phyloP scores from a whole-genome alignment of 805 yeast species.

The Candida silvicultrix region DNA sequence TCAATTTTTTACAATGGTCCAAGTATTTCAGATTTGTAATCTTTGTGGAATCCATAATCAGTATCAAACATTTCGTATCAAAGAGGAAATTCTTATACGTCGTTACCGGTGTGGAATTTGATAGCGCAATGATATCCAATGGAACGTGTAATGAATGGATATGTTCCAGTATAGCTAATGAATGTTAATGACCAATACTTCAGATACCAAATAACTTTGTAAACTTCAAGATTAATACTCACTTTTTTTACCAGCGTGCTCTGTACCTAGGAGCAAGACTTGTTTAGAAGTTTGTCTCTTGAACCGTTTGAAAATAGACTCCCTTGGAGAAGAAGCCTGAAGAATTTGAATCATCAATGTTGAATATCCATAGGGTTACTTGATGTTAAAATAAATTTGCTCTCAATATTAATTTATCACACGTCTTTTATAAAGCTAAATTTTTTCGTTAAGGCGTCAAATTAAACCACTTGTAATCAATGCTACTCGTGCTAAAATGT shows the following conservation, averaged over 20 bases:
- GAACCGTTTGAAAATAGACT: constrained; percentile 5
- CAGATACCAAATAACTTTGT: too few relatives aligned
- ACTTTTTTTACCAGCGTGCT: constrained; percentile 12
- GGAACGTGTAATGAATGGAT: constrained; percentile 9
- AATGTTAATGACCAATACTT: not conserved
- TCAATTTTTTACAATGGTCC: not conserved
- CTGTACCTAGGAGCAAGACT: constrained; percentile 14
- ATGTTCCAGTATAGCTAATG: constrained; percentile 6
- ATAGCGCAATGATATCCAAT: constrained; percentile 13
- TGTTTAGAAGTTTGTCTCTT: constrained; percentile 2
- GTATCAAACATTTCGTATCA: constrained; percentile 12
- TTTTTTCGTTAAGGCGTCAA: too few relatives aligned
- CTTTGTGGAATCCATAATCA: constrained; percentile 17
- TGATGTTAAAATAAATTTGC: too few relatives aligned
- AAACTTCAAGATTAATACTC: too few relatives aligned
- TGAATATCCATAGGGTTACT: not conserved
- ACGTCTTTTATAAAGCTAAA: too few relatives aligned
- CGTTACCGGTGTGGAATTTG: constrained; percentile 12
- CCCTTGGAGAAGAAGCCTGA: constrained; percentile 12
- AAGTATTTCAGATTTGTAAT: constrained; percentile 7
- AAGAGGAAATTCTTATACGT: constrained; percentile 16
- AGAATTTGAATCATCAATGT: constrained; percentile 12
- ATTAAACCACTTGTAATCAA: too few relatives aligned
- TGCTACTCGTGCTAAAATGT: too few relatives aligned
- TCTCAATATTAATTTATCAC: too few relatives aligned